Base-by-base conservation (phyloP, 1,139 yeast genomes). In the Suhomyces yuchorum region DNA sequence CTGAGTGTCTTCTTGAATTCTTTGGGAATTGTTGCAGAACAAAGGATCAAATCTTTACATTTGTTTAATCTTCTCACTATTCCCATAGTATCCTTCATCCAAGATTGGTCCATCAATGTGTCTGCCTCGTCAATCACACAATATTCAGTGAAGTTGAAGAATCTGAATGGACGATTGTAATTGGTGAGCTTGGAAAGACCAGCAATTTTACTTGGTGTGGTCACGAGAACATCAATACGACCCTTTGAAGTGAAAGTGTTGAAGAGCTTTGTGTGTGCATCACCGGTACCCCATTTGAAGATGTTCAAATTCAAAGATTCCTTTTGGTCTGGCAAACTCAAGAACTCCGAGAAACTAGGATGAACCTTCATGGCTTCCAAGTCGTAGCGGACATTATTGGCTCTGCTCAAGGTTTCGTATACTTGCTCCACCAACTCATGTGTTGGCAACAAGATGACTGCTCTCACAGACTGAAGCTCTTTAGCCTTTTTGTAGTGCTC, bases 61-160 rank as follows among this genome's bases (percentile, higher is more conserved):
- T 80, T 77, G 3, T 78, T 72, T 64, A 87, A 76, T 44, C 70
- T 66, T 40, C 73, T 73, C 30, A 91, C 67, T 0, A 82, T 78
- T 5, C 73, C 66, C 54, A 82, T 78, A 1, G 97, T 89, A 50
- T 84, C 85, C 33, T 79, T 79, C 14, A 84, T 69, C 80, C 93
- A 92, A 0, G 96, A 86, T 46, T 82, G 80, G 60, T 92, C 97
- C 83, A 93, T 78, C 47, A 93, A 71, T 0, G 97, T 88, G 65
- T 93, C 99, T 0, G 99, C 98, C 65, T 93, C 99, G 64, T 93
- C 99, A n/a, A 87, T 79, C 3, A 88, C 92, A 47, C 88, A 74
- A 57, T 79, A 85, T 24, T 78, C 75, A 0, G 82, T 79, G 33
- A 69, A 68, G 6, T 70, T 66, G 45, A 82, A 68, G 9, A 72